Conservation (phyloP, 2,329 filamentous ascomycete genomes). For the Colletotrichum coccodes region DNA sequence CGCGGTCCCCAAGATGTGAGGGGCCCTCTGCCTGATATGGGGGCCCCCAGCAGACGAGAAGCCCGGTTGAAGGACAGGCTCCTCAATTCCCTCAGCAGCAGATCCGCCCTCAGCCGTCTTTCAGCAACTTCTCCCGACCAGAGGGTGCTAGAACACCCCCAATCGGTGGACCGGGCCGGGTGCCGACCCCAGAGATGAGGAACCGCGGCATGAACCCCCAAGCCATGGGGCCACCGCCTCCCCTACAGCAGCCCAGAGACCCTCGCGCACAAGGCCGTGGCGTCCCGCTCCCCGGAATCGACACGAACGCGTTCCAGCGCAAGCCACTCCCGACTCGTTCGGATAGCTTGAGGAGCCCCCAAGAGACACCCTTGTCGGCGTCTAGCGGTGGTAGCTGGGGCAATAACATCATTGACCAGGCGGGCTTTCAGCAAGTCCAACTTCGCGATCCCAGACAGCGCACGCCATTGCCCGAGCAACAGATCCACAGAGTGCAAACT, state of each 20-base stretch:
- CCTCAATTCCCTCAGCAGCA: conserved; percentile 17
- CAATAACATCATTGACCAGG: conserved; percentile 55
- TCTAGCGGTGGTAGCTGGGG: conserved; percentile 52
- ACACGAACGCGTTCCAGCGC: conserved; percentile 50
- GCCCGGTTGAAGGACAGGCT: conserved; percentile 1
- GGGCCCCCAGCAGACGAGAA: conserved; percentile 7
- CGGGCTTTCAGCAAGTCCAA: conserved; percentile 59
- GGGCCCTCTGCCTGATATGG: background rate
- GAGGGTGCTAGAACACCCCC: conserved; percentile 33
- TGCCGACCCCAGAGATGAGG: conserved; percentile 33
- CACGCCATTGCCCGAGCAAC: conserved; percentile 35
- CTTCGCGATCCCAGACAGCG: conserved; percentile 38
- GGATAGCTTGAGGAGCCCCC: conserved; percentile 45
- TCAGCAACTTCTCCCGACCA: conserved; percentile 32
- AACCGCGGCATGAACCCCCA: conserved; percentile 40
- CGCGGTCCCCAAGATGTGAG: conserved; percentile 11
- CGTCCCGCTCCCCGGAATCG: conserved; percentile 29
- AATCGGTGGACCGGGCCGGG: conserved; percentile 19
- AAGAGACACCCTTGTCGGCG: conserved; percentile 45
- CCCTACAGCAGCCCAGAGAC: background rate
- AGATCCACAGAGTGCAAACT: conserved; percentile 39
- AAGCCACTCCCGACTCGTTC: conserved; percentile 61
- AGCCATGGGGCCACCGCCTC: conserved; percentile 28
- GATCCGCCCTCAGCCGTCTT: conserved; percentile 32
- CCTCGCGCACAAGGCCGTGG: conserved; percentile 31